Conservation (phyloP, 139 green algal species). For the Pseudopediastrum boryanum region DNA sequence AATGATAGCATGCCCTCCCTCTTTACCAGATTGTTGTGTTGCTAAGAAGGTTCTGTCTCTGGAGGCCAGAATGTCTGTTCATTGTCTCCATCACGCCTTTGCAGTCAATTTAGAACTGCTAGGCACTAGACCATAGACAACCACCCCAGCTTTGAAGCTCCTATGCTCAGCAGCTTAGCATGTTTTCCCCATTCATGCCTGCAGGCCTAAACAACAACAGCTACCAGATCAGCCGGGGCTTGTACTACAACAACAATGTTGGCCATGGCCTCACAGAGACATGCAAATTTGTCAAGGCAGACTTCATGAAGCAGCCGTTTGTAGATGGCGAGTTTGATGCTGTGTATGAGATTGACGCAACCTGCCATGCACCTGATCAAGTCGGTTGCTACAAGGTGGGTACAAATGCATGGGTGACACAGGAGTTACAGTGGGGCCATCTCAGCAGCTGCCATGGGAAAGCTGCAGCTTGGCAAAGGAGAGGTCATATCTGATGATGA, state of each 20-base stretch:
- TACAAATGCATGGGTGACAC: no score
- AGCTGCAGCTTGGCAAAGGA: no score
- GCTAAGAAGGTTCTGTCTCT: no score
- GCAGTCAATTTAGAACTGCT: no score
- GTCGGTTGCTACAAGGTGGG: conserved; percentile 41
- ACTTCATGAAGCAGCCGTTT: conserved; percentile 76
- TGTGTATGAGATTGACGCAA: conserved; percentile 72
- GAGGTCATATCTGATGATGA: no score
- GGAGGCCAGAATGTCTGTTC: no score
- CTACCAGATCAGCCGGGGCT: conserved; percentile 67
- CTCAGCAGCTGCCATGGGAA: not conserved
- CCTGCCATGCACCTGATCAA: conserved; percentile 70
- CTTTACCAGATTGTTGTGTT: no score
- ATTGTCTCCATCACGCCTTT: no score
- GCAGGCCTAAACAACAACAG: conserved; percentile 78
- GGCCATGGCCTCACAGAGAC: conserved; percentile 29
- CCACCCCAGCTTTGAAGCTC: not conserved
- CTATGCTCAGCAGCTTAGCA: not conserved
- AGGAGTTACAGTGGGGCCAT: not conserved
- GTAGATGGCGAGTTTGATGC: conserved; percentile 64
- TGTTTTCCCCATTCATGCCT: not conserved
- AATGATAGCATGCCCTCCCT: no score
- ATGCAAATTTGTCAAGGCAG: conserved; percentile 62
- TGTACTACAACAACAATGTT: conserved; percentile 35
- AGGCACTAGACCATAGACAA: conserved; percentile 4